These are phyloP conservation scores for Solanum clarkiae DNA, from an alignment of 257 asterid genomes.

Conservation along the genomic window DNA sequence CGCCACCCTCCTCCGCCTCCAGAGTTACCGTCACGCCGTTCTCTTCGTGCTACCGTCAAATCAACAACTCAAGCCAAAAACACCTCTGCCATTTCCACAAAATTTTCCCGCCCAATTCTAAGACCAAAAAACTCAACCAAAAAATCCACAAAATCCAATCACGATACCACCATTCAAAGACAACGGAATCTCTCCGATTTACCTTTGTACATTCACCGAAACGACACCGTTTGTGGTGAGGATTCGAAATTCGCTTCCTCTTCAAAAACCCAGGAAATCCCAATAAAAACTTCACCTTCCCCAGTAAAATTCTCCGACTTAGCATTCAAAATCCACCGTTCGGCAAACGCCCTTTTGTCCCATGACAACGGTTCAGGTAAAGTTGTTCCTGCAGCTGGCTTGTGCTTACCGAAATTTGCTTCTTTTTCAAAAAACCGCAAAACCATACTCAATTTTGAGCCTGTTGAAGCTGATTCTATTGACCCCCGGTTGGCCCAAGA, in stretches of 20 bases:
- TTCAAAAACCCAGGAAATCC: background rate
- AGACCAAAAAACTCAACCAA: slow-evolving; percentile 36
- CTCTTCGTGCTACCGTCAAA: slow-evolving; percentile 25
- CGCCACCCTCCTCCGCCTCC: slow-evolving; percentile 13
- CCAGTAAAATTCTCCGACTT: slow-evolving; percentile 12
- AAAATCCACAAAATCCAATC: slow-evolving; percentile 7
- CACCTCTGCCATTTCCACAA: slow-evolving; percentile 7
- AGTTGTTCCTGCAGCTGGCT: slow-evolving; percentile 37
- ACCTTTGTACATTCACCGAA: background rate
- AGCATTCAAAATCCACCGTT: slow-evolving; percentile 35
- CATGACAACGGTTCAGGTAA: slow-evolving; percentile 6
- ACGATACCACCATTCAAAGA: slow-evolving; percentile 20
- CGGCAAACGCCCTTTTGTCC: slow-evolving; percentile 3
- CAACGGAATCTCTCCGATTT: slow-evolving; percentile 11
- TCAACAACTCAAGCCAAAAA: slow-evolving; percentile 27
- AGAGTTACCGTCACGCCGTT: background rate
- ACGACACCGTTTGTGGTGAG: background rate
- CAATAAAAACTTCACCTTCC: background rate
- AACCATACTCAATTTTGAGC: slow-evolving; percentile 41
- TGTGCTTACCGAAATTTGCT: slow-evolving; percentile 31
- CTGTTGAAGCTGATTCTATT: slow-evolving; percentile 15
- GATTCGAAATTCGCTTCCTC: background rate
- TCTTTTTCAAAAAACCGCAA: slow-evolving; percentile 31
- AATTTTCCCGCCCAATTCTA: slow-evolving; percentile 48
- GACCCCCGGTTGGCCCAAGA: background rate